Evolutionary conservation across 441 rosid species (phyloP).

Genomic region (Erodium trifolium): DNA sequence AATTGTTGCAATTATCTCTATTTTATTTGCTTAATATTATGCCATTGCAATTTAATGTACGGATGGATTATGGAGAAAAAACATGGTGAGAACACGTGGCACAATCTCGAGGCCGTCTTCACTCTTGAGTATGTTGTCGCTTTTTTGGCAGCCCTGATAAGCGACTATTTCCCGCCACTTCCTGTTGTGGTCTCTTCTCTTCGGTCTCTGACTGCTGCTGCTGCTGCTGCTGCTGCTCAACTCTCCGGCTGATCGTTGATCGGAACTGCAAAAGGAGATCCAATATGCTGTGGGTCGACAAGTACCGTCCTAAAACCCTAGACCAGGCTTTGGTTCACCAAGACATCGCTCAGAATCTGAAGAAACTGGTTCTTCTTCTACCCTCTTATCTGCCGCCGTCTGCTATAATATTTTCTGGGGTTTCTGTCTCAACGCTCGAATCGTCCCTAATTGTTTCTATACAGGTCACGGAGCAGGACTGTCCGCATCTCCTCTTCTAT

Average conservation of each 20-base stretch:
- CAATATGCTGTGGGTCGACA: slow-evolving; percentile 92
- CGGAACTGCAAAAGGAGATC: not conserved
- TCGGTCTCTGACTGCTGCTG: not conserved
- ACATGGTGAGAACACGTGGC: too few relatives aligned
- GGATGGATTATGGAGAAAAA: too few relatives aligned
- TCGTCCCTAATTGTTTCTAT: not conserved
- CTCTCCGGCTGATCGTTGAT: not conserved
- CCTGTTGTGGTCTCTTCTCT: not conserved
- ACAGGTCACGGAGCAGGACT: slow-evolving; percentile 84
- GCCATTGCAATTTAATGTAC: too few relatives aligned
- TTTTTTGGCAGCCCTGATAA: not conserved
- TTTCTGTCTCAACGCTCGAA: too few relatives aligned
- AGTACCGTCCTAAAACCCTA: slow-evolving; percentile 86
- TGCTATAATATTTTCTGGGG: not conserved
- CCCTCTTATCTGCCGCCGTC: not conserved
- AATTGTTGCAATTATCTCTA: too few relatives aligned
- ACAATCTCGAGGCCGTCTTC: too few relatives aligned
- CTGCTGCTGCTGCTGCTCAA: not conserved
- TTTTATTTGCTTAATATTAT: too few relatives aligned
- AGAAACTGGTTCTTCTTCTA: slow-evolving; percentile 44
- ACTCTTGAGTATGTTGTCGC: too few relatives aligned
- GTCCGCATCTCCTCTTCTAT: slow-evolving; percentile 91
- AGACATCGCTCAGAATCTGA: slow-evolving; percentile 75
- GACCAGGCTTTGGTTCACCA: slow-evolving; percentile 69
- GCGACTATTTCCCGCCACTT: not conserved